phyloP scores from a whole-genome alignment of 345 rosid genomes.

The Leavenworthia alabamica region DNA sequence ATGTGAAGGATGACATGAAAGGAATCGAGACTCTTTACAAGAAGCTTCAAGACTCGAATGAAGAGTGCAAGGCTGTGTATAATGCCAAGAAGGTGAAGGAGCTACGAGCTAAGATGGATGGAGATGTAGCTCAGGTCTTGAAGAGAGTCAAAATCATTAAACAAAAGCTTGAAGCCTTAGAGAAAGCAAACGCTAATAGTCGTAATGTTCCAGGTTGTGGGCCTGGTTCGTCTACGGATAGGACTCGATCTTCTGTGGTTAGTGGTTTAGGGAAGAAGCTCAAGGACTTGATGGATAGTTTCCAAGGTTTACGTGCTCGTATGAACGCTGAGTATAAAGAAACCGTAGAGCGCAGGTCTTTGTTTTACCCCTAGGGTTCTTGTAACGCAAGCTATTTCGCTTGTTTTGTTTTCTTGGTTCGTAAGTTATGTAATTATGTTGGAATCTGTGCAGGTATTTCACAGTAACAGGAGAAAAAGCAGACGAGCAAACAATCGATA shows the following conservation, averaged over 20 bases:
- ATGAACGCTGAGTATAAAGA: constrained; percentile 66
- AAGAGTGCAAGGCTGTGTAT: constrained; percentile 59
- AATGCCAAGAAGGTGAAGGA: constrained; percentile 60
- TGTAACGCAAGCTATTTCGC: not conserved
- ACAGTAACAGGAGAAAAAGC: constrained; percentile 67
- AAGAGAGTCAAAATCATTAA: constrained; percentile 62
- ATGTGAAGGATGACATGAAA: constrained; percentile 65
- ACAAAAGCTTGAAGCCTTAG: constrained; percentile 66
- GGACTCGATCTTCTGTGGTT: constrained; percentile 73
- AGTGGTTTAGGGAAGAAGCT: constrained; percentile 72
- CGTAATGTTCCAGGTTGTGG: constrained; percentile 63
- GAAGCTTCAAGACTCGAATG: constrained; percentile 62
- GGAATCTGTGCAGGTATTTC: constrained; percentile 39
- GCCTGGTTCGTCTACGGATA: constrained; percentile 75
- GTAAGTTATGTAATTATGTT: not conserved
- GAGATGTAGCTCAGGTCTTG: constrained; percentile 54
- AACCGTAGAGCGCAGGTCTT: constrained; percentile 53
- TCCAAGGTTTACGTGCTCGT: constrained; percentile 52
- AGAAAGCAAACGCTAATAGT: constrained; percentile 58
- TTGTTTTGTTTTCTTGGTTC: not conserved
- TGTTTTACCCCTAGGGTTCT: not conserved
- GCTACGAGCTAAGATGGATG: constrained; percentile 61
- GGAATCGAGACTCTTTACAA: constrained; percentile 49
- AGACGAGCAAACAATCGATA: constrained; percentile 67
- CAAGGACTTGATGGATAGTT: constrained; percentile 72